Base-by-base conservation (phyloP, 2,329 filamentous ascomycete species). In the Nigrospora sphaerica region DNA sequence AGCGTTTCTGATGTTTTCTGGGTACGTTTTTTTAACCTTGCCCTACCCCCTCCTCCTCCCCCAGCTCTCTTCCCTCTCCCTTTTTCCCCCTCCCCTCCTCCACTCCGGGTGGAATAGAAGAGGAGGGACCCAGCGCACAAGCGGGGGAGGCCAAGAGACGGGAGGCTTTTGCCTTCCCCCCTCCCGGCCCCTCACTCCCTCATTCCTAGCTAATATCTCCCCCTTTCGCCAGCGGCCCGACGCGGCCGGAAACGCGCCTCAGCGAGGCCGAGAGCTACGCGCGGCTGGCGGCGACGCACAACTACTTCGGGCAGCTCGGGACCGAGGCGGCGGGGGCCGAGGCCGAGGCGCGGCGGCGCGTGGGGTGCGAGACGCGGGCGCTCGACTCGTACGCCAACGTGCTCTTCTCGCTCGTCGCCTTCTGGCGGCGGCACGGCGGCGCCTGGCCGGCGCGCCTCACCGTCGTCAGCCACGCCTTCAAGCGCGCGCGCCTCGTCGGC, bases 311-410 rank as follows among this genome's bases (percentile, higher is more conserved):
- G 12, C 56, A 73, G 12, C 44, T 72, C 28, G n/a, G n/a, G 6
- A 11, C 35, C 5, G 5, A 6, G 18, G 5, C 35, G 18, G n/a
- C 14, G 18, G n/a, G 6, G 6, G 36, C 18, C 16, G 43, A 28
- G 35, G 39, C 40, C 3, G 39, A 50, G 2, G 37, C 46, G 1
- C n/a, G 18, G 1, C 14, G 47, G 17, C 70, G 70, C 19, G 68
- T 88, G 16, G 59, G 79, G 0, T 58, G 80, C 2, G 90, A 95
- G 59, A 76, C 83, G 10, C 74, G 78, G 46, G 88, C 91, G 0
- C 81, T 92, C 1, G 91, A 96, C 64, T 92, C 86, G 2, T 92
- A 88, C 59, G 84, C 90, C 60, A 95, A 95, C 60, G 68, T 95
- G 6, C 67, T 95, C 14, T 90, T 91, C 61, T 85, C 85, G 12